Percentiles rank a stretch among this genome's conserved stretches.
These are phyloP conservation scores for Clathrospora elynae DNA, from an alignment of 2,329 filamentous ascomycete species.

Conservation along the genomic window DNA sequence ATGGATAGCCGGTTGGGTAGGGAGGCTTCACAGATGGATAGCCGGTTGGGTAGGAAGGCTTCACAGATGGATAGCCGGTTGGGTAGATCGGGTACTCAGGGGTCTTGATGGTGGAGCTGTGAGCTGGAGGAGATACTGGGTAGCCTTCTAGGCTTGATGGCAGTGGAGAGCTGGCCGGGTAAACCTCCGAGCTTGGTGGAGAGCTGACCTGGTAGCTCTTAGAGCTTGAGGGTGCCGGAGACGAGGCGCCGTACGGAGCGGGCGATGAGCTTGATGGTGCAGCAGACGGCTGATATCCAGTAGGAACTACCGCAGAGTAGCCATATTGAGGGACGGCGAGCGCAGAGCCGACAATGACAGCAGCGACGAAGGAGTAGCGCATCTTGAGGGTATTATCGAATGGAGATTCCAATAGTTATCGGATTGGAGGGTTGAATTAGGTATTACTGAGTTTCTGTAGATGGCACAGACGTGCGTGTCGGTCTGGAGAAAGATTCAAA, in stretches of 20 bases:
- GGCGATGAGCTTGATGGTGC: slow-evolving; percentile 11
- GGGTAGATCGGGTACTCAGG: not conserved
- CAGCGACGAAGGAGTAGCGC: slow-evolving; percentile 40
- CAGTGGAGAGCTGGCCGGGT: slow-evolving; percentile 1
- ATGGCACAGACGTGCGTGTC: slow-evolving; percentile 41
- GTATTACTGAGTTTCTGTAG: slow-evolving; percentile 30
- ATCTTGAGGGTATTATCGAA: slow-evolving; percentile 31
- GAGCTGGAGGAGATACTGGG: slow-evolving; percentile 1
- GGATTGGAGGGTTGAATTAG: slow-evolving; percentile 25
- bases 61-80: not conserved
- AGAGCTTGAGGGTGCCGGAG: not conserved
- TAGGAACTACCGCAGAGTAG: slow-evolving; percentile 9
- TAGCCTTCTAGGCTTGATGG: slow-evolving; percentile 1
- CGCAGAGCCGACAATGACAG: slow-evolving; percentile 39
- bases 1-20: too few species aligned
- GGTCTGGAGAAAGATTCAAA: slow-evolving; percentile 30
- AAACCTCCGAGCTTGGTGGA: slow-evolving; percentile 2
- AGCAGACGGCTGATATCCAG: slow-evolving; percentile 2
- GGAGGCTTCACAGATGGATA: not conserved
- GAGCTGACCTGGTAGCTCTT: not conserved
- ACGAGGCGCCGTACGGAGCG: slow-evolving; percentile 4
- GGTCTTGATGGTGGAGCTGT: not conserved
- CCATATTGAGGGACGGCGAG: slow-evolving; percentile 33
- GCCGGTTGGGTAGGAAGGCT: not conserved
- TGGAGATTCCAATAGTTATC: slow-evolving; percentile 5